Base-by-base conservation (phyloP, 495 filamentous ascomycete genomes). In the Xeromyces bisporus region DNA sequence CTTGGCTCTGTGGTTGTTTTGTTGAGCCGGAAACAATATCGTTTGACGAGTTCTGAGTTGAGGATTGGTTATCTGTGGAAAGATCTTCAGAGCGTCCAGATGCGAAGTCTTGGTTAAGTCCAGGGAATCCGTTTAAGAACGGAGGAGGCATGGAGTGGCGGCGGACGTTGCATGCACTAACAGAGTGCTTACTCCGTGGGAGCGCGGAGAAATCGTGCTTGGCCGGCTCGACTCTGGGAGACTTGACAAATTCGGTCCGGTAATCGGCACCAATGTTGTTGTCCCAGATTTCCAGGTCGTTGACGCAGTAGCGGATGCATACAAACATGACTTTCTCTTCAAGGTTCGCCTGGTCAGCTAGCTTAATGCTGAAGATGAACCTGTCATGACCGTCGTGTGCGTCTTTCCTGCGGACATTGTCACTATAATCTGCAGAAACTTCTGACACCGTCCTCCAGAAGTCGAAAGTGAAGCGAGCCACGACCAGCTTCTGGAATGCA, bases 391-490 rank as follows among this genome's bases (percentile, higher is more conserved):
- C 74, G 43, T 77, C 69, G 9, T 73, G 58, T 6, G 47, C 51
- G 26, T 80, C 75, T 33, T 69, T 69, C 23, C 69, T 75, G 7
- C 72, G 68, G 18, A 85, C 66, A 55, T 91, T 80, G 33, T 77
- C 68, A 50, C 75, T 78, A 55, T 70, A 97, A 44, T 93, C 85
- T 6, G 84, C 91, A 24, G 68, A 64, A 2, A 97, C 78, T 48
- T 97, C 89, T 1, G 89, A 97, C 2, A 85, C 86, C 0, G 89
- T 97, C 59, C 87, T 91, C 89, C 89, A 97, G 48, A 86, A 85
- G 53, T 97, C 89, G 33, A 96, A 69, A 0, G 91, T 96, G 48
- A 97, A 97, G 16, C 89, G 72, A 50, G 82, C 84, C 13, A 77
- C 71, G 23, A 97, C 86, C 7, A 59, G 48, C 50, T 97, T 97